Evolutionary conservation across 2,329 filamentous ascomycete genomes (phyloP), one percentile per base, ranked within the genome.

Genomic region (Gaeumannomyces tritici): DNA sequence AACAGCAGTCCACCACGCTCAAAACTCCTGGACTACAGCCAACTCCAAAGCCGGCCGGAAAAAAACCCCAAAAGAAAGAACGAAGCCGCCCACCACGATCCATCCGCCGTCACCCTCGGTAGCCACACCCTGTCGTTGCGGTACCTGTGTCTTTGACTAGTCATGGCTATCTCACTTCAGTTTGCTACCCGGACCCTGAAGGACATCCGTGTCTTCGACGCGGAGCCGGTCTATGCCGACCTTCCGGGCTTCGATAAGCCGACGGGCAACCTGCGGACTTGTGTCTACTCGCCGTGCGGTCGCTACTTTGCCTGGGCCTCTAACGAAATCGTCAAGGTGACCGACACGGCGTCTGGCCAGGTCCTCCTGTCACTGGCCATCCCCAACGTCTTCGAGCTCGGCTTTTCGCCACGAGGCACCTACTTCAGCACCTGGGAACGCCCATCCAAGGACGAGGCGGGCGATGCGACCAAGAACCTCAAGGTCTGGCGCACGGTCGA

Each of bases 371-470:
- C 83, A 47, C 83, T 99, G 60, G 83, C 88, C 64, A 85, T 92
- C 56, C 79, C 88, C 64, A 93, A 96, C 72, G 92, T 98, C 67
- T 96, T 91, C 79, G 95, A 99, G 75, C 80, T 99, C 64, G 91
- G 89, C 67, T 99, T 99, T 78, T 99, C 95, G 29, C 95, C 93
- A 6, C 82, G 87, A 62, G 95, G 95, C 65, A 95, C 90, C 63
- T 99, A 90, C 76, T 81, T 98, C 73, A 96, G 96, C 73, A 98
- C 95, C 62, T 98, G 93, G 92, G 93, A 99, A 80, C 88, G 95
- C 47, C 89, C 92, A 11, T 83, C 85, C 67, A 98, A 98, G 80
- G 93, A 98, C 71, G 93, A 93, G 72, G 88, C 90, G 64, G 95
- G 95, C 63, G 91, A 97, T 75, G 92, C 95, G 57, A 88, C 86